Evolutionary conservation across 140 eudicot species (phyloP), one percentile per base, ranked within the genome.

Genomic region (Senecio squalidus): DNA sequence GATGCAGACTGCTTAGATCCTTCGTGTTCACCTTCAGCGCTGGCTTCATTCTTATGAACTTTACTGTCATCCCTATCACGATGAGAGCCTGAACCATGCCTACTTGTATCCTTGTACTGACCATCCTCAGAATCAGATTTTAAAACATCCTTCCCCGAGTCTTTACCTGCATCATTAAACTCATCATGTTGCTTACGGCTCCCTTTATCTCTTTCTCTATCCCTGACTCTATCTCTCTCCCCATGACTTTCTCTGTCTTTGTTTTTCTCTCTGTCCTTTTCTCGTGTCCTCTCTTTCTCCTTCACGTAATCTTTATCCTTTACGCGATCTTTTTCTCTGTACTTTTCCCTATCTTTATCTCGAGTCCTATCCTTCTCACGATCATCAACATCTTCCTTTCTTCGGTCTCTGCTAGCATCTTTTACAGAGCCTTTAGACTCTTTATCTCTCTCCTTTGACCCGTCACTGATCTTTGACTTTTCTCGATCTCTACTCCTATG

Each of bases 401-500:
- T 79, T 24, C 73, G 55, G 63, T 84, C 88, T 52, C 50, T 81
- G 60, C 79, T 82, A 31, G 55, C 24, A 43, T 81, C 83, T 74
- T 70, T 78, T 27, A 68, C 72, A 49, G 44, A 79, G 11, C 75
- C 82, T 68, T 78, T 85, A 22, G 64, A 47, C 20, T 83, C 89
- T 54, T 68, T 74, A 50, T 77, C 90, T 66, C 79, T 79, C 8
- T 86, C 95, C 47, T 78, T 84, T 5, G 64, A 40, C 55, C 27
- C 48, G 25, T 78, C 84, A 33, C 58, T 70, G 18, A 56, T 59
- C 80, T 78, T 88, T 6, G 79, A 79, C 43, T 76, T 74, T n/a
- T 84, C 95, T 15, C 78, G 79, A 31, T 85, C 96, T 66, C 80
- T 71, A 59, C 77, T 78, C 53, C 71, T 78, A 22, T 78, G 81